Evolutionary conservation across 2,329 filamentous ascomycete species (phyloP), one percentile per base, ranked within the genome.

Genomic region (Beauveria bassiana): DNA sequence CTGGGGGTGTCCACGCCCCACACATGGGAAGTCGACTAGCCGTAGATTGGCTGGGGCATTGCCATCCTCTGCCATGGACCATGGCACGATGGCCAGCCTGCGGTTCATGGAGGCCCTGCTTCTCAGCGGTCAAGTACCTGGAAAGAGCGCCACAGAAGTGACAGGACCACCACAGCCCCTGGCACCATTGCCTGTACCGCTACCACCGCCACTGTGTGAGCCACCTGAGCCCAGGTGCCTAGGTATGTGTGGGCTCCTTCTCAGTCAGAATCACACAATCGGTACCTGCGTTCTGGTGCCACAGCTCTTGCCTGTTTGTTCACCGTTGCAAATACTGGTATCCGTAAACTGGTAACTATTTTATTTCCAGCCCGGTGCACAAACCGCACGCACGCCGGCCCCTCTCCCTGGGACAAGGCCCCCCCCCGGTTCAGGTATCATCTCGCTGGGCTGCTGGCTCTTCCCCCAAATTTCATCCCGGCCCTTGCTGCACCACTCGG

Each of bases 381-480:
- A 61, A 54, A 56, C 59, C 42, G 31, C 43, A n/a, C 43, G 45
- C 45, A 38, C 28, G 42, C 50, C 24, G 34, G 34, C 40, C 34
- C 24, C 20, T 12, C 16, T 26, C 59, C 59, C 59, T 42, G 31
- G 49, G 57, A 51, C 56, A 18, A 16, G 28, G 2, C 22, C 22
- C 52, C 38, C 10, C 55, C 55, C 45, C 55, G 54, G 42, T 28
- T 28, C 54, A 46, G 55, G 43, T 45, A 45, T 45, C 55, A 20
- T 58, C 55, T 43, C 38, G 52, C 38, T 55, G 53, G 53, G n/a
- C 53, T 47, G 28, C 43, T 42, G 42, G 56, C 56, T 50, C 56
- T 34, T 47, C 22, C 59, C 49, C 10, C 46, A 43, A 52, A 59
- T 47, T 46, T 28, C 45, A 52, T 57, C 50, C 28, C 34, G 28